Percentiles rank a stretch among this genome's conserved stretches.
Conservation (phyloP, 176 grass and related monocot genomes). For the Neostapfia colusana region DNA sequence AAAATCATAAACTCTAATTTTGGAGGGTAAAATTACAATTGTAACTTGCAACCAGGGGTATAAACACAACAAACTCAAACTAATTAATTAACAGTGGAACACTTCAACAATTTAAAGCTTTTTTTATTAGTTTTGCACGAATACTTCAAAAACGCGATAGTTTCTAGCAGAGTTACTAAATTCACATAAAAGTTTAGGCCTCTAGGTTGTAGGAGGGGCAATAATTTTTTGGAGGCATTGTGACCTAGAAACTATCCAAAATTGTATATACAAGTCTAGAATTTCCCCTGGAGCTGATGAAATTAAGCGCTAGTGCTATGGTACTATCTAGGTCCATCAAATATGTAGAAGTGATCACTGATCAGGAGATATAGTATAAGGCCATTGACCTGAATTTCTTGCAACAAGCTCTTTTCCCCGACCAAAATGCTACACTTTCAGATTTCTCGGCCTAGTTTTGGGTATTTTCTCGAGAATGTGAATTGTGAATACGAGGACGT, state of each 20-base stretch:
- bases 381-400: not conserved
- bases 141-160: not conserved
- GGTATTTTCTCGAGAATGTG: not conserved
- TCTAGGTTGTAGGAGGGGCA: not conserved
- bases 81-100: not conserved
- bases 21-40: no score
- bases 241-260: not conserved
- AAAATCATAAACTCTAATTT: no score
- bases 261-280: not conserved
- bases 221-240: not conserved
- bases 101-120: not conserved
- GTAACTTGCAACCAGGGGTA: no score
- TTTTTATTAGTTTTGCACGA: not conserved
- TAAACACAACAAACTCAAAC: no score
- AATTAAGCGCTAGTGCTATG: not conserved
- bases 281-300: not conserved
- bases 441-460: not conserved
- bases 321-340: not conserved
- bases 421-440: not conserved
- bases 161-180: not conserved
- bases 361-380: not conserved
- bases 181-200: not conserved
- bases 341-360: not conserved
- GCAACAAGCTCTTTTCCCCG: not conserved
- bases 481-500: not conserved